Evolutionary conservation across 1,284 basidiomycete genomes (phyloP), one percentile per base, ranked within the genome.

Genomic region (Earliella scabrosa): DNA sequence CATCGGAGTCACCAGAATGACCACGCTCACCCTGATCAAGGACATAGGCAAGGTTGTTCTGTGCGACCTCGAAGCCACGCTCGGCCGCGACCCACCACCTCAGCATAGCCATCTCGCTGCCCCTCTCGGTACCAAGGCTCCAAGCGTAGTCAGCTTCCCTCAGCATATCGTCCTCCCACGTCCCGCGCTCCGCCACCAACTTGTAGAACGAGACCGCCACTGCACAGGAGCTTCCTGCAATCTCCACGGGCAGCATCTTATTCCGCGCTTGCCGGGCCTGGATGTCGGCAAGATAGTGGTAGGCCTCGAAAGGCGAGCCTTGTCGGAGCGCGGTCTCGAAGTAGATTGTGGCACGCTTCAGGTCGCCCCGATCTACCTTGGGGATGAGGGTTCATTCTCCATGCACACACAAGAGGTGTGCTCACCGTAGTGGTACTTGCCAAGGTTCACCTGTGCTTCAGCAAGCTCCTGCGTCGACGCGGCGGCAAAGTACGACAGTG

Each of bases 11-110:
- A n/a, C n/a, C n/a, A n/a, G n/a, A n/a, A n/a, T n/a, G n/a, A n/a
- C n/a, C n/a, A 49, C 41, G 70, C 79, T 23, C 52, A 90, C 92
- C 91, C 80, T 95, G 92, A 68, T 98, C 95, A 45, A 99, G 77
- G 54, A 97, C 82, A 71, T 88, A 97, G 0, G 96, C 97, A 10
- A 99, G 77, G 67, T 99, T 99, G 71, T 96, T 98, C 77, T 98
- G 96, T 2, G 94, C 97, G 34, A 89, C 82, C 73, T 99, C 97
- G 50, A 85, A 89, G 0, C 97, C 97, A 61, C 92, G 79, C 75
- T 99, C 97, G 4, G 94, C 94, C 32, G 95, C 90, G 50, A 97
- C 83, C 89, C 92, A 95, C 92, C 95, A 98, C 45, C 90, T 87
- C n/a, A 97, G 75, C 75, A 97, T 84, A 2, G 92, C 91, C 52